These are phyloP conservation scores for Adansonia gregorii DNA, from an alignment of 441 rosid species.

Conservation along the genomic window DNA sequence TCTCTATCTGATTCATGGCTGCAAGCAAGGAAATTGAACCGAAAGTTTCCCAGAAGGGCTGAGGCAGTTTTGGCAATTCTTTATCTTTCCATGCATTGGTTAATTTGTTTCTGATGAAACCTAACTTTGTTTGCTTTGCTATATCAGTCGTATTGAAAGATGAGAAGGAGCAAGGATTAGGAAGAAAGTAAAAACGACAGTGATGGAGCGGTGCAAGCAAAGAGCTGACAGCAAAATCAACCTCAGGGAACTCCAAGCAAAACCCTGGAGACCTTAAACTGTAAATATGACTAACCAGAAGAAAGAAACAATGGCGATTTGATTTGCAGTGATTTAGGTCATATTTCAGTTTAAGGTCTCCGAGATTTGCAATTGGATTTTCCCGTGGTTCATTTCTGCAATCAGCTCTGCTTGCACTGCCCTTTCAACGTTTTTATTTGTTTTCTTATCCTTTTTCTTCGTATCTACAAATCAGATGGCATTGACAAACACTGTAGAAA, in stretches of 20 bases:
- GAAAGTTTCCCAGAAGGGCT: background rate
- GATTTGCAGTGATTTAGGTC: background rate
- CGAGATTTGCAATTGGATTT: background rate
- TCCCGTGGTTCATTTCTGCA: constrained; percentile 8
- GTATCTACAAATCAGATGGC: background rate
- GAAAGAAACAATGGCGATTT: background rate
- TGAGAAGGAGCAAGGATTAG: background rate
- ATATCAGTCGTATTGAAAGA: background rate
- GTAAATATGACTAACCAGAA: background rate
- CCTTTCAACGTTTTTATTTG: background rate
- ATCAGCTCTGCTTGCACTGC: constrained; percentile 24
- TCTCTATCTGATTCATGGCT: constrained; percentile 1
- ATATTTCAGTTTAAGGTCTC: constrained; percentile 19
- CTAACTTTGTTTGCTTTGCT: background rate
- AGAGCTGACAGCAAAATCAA: background rate
- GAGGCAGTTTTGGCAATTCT: background rate
- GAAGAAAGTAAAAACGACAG: background rate
- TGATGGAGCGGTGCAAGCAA: constrained; percentile 11
- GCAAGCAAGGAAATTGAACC: constrained; percentile 19
- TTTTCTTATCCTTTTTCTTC: constrained; percentile 15
- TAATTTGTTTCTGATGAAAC: background rate
- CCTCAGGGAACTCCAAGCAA: background rate
- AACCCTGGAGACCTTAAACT: constrained; percentile 3
- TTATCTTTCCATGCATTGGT: background rate
- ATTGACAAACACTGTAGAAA: background rate